Base-by-base conservation (phyloP, 352 stramenopile species). In the Aphanomyces invadans region DNA sequence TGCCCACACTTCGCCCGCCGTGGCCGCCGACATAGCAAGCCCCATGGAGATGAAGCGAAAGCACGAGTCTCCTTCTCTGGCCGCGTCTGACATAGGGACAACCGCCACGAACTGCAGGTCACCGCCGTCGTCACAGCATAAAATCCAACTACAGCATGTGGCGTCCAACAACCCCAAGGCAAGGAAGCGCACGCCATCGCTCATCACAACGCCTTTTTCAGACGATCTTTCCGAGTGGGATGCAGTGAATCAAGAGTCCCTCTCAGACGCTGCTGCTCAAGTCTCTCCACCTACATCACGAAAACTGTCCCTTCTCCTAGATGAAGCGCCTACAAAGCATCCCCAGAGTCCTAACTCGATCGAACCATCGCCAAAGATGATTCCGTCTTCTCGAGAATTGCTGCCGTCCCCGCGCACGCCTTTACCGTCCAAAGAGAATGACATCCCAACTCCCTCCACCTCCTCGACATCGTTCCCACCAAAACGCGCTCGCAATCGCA, bases 401-500 rank as follows among this genome's bases (percentile, higher is more conserved):
- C 36, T 42, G 36, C 36, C 36, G 15, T 42, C 36, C 7, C 36
- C 36, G 7, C 36, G 36, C 15, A 15, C 15, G 15, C 7, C 36
- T 7, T 15, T 42, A 7, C 36, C 36, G 15, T 15, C 36, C 36
- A 42, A 42, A 15, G 36, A 42, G 7, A 7, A 42, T 9, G 44
- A n/a, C 9, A 4, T 9, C 9, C 44, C 44, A 9, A 9, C 44
- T 9, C 12, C 12, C 7, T 25, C 44, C 12, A 52, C 44, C 44
- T 9, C 12, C 44, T 25, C 44, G 44, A n/a, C 44, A 4, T 9
- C 44, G 19, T 88, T 76, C 64, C 73, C 78, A 28, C 76, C 76
- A 31, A 62, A 74, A 42, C 76, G 82, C 39, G 80, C 53, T 17
- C 53, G 78, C 45, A 88, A 70, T 44, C 79, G 83, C 0, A 94